Evolutionary conservation across 805 yeast genomes (phyloP).

Genomic region (Schwanniomyces occidentalis): DNA sequence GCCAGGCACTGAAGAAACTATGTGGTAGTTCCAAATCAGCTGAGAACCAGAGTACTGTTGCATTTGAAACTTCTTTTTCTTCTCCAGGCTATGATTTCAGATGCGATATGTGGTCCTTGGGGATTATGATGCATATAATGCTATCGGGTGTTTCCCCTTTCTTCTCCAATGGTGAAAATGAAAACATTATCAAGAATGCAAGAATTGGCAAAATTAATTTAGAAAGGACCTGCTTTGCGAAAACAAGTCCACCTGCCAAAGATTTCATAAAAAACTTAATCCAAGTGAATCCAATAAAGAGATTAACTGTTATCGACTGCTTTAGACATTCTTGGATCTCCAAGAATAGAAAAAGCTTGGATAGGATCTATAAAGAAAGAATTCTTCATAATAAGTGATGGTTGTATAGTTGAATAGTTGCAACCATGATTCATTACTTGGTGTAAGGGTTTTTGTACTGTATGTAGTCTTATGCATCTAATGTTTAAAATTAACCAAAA

Average conservation of each 20-base stretch:
- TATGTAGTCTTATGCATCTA: too few species aligned
- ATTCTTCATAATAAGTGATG: conserved; percentile 3
- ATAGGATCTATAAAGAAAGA: conserved; percentile 31
- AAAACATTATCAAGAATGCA: conserved; percentile 41
- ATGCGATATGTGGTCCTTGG: conserved; percentile 73
- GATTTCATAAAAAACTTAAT: conserved; percentile 45
- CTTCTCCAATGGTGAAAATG: conserved; percentile 42
- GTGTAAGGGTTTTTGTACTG: too few species aligned
- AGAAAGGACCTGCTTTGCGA: conserved; percentile 41
- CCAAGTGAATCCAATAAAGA: conserved; percentile 31
- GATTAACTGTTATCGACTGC: conserved; percentile 41
- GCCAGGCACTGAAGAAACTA: too few species aligned
- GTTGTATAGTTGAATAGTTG: too few species aligned
- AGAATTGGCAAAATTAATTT: conserved; percentile 42
- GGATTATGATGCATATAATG: conserved; percentile 58
- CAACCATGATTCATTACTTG: too few species aligned
- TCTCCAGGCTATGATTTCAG: conserved; percentile 52
- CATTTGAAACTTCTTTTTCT: too few species aligned
- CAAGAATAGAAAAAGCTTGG: conserved; percentile 35
- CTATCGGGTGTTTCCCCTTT: conserved; percentile 68
- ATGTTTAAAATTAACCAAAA: too few species aligned
- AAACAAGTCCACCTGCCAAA: conserved; percentile 43
- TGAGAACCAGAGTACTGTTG: too few species aligned
- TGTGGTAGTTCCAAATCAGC: too few species aligned
- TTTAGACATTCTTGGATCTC: conserved; percentile 51